Percentiles rank a stretch among this genome's conserved stretches.
phyloP scores from a whole-genome alignment of 257 asterid genomes.

The Striga asiatica region DNA sequence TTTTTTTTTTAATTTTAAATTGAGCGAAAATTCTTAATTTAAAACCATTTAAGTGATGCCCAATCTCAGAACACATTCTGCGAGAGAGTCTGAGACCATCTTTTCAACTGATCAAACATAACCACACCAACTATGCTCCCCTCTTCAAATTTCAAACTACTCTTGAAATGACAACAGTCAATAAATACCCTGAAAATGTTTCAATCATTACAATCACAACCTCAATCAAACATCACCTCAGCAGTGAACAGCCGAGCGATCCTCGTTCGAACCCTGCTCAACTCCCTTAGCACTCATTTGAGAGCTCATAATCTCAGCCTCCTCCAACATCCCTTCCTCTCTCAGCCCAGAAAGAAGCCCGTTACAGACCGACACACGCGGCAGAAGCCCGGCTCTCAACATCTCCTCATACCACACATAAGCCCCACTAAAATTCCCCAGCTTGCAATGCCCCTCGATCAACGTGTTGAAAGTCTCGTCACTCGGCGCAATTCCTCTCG shows the following conservation, averaged over 20 bases:
- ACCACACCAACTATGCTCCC: no score
- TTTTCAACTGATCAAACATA: no score
- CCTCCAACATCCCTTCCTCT: slow-evolving; percentile 33
- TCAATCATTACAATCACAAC: no score
- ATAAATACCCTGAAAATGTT: no score
- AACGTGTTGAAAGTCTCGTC: slow-evolving; percentile 38
- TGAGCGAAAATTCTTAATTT: no score
- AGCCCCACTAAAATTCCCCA: slow-evolving; percentile 45
- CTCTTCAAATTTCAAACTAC: no score
- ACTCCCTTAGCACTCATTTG: slow-evolving; percentile 64
- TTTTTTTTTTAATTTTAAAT: no score
- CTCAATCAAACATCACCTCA: no score
- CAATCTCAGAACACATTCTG: no score
- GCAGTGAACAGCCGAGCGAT: slow-evolving; percentile 23
- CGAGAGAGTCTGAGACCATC: no score
- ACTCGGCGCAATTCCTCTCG: slow-evolving; percentile 37
- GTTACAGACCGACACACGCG: slow-evolving; percentile 27
- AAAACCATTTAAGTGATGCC: no score
- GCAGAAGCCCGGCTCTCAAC: slow-evolving; percentile 41
- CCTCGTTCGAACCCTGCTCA: slow-evolving; percentile 19
- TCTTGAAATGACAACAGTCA: no score
- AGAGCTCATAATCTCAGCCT: slow-evolving; percentile 40
- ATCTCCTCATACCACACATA: slow-evolving; percentile 56
- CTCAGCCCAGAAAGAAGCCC: slow-evolving; percentile 51
- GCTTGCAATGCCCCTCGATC: slow-evolving; percentile 53